Evolutionary conservation across 2,329 filamentous ascomycete genomes (phyloP).

Genomic region (Phialocephala subalpina): DNA sequence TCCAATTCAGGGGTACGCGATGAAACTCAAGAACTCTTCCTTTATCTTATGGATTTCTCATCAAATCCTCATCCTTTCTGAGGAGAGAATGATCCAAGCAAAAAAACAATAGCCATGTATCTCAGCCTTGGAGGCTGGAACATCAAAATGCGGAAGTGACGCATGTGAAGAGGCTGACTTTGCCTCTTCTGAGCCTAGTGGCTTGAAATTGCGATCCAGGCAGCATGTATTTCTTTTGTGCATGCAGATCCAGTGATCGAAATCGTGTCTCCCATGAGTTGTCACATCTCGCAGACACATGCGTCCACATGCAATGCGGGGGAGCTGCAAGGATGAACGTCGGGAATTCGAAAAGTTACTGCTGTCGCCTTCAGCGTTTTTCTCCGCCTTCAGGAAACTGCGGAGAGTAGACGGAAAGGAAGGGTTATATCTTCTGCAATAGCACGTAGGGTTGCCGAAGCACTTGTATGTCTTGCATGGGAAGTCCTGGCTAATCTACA

Average conservation of each 20-base stretch:
- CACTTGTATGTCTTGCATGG: constrained; percentile 11
- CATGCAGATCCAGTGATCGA: constrained; percentile 3
- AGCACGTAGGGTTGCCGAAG: too few species aligned
- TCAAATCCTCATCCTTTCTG: neutral
- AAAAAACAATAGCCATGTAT: neutral
- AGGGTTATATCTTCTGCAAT: constrained; percentile 4
- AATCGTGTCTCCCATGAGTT: constrained; percentile 21
- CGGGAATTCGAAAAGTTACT: neutral
- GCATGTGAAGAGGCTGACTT: neutral
- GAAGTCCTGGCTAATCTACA: constrained; percentile 16
- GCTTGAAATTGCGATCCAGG: neutral
- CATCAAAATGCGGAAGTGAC: neutral
- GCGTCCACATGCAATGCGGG: constrained; percentile 16
- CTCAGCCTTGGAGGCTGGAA: neutral
- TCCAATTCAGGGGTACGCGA: neutral
- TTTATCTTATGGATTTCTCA: neutral
- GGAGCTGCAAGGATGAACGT: constrained; percentile 8
- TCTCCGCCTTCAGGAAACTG: neutral
- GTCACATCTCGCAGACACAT: constrained; percentile 19
- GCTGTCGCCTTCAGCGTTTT: neutral
- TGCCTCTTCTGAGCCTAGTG: neutral
- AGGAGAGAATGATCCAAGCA: neutral
- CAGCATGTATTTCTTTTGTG: constrained; percentile 1
- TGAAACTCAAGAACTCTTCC: neutral
- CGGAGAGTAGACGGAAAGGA: neutral